Evolutionary conservation across 140 eudicot species (phyloP), one percentile per base, ranked within the genome.

Genomic region (Erigeron philadelphicus): DNA sequence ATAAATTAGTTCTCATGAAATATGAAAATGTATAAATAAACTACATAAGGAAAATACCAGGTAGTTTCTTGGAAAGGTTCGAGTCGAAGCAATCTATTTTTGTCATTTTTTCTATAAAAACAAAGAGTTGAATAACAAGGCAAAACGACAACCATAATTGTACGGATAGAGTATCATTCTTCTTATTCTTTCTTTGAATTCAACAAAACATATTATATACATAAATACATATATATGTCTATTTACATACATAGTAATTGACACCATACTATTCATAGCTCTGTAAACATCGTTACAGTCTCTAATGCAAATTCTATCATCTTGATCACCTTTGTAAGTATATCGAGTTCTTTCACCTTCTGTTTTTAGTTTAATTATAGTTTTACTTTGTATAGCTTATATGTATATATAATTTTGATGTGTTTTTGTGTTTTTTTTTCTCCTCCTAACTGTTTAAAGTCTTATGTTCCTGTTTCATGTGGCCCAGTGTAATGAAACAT

Each of bases 291-390:
- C 46, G 66, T 60, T 40, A 60, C 66, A 35, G 11, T 35, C 43
- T 18, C 8, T 25, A 58, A 58, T 38, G 9, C 21, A n/a, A 16
- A 53, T 21, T 53, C 11, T 21, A 53, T 53, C 43, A 17, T 35
- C 66, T 17, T 60, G 45, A 11, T 60, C 44, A 35, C 43, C 40
- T 60, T 43, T 60, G 59, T 53, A 53, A 53, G 59, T 53, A 31
- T 53, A 19, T 16, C 16, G 6, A 60, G 13, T 35, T 60, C 16
- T 25, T 35, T 35, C 16, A 40, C 46, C 17, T 31, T 60, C 66
- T 35, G 46, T 50, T 35, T 13, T 31, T 31, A 3, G 12, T 12
- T 7, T 31, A 44, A 60, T 31, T 17, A 38, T 11, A 11, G 65
- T 23, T 60, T 49, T 52, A n/a, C 8, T 15, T 52, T 16, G 58